Conservation (phyloP, 129 eudicot species). For the Flaveria linearis region DNA sequence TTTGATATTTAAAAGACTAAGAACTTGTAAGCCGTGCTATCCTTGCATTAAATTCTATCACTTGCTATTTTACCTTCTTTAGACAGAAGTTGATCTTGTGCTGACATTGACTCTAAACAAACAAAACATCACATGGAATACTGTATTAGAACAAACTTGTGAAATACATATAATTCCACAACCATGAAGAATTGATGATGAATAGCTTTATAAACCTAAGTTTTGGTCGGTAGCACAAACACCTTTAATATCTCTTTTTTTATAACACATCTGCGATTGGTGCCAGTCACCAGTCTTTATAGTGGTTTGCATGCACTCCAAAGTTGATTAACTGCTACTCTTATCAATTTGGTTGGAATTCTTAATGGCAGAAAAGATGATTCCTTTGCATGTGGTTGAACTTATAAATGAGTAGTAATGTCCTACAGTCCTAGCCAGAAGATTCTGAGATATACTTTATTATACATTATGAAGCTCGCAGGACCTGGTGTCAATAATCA, state of each 20-base stretch:
- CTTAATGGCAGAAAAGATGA: neutral
- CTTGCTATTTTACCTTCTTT: neutral
- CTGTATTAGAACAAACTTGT: constrained; percentile 1
- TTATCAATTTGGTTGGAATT: neutral
- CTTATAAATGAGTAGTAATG: constrained; percentile 1
- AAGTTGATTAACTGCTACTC: constrained; percentile 4
- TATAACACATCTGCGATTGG: neutral
- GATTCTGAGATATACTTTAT: neutral
- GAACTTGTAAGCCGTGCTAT: neutral
- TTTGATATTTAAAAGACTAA: constrained; percentile 1
- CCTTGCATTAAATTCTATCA: constrained; percentile 5
- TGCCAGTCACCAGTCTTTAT: constrained; percentile 6
- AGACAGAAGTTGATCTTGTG: neutral
- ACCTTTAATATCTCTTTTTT: neutral
- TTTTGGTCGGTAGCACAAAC: neutral
- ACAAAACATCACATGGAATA: neutral
- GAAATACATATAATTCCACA: neutral
- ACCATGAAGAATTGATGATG: neutral
- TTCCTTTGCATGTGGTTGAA: constrained; percentile 11
- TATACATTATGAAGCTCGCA: neutral
- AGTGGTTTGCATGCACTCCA: neutral
- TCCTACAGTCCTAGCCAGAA: neutral
- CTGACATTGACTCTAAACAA: constrained; percentile 8
- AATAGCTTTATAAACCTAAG: constrained; percentile 6
- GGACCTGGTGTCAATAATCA: constrained; percentile 9